Evolutionary conservation across 2,329 filamentous ascomycete genomes (phyloP).

Genomic region (Diaporthe destruens): DNA sequence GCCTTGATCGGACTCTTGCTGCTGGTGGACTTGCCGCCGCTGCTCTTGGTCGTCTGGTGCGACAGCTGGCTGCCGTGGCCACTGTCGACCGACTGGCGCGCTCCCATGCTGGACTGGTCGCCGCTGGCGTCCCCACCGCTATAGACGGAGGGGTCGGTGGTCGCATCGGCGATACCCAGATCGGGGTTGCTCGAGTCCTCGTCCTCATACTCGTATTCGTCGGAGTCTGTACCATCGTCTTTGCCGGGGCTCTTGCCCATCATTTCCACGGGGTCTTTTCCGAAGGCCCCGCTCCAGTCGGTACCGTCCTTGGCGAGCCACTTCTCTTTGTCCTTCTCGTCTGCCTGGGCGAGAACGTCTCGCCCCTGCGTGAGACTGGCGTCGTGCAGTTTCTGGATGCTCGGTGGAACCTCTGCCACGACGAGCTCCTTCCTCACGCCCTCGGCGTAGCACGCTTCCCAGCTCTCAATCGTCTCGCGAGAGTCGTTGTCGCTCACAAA

Average conservation of each 20-base stretch:
- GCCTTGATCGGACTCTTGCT: conserved; percentile 68
- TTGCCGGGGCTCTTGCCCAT: conserved; percentile 48
- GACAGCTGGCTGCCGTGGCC: conserved; percentile 41
- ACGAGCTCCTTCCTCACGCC: conserved; percentile 83
- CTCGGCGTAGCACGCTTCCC: conserved; percentile 91
- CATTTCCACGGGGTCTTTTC: conserved; percentile 74
- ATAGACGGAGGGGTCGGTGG: conserved; percentile 45
- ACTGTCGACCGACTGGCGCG: conserved; percentile 44
- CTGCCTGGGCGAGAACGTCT: conserved; percentile 81
- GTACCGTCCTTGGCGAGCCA: conserved; percentile 86
- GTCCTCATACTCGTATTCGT: conserved; percentile 57
- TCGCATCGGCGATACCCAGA: conserved; percentile 72
- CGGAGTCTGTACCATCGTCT: conserved; percentile 49
- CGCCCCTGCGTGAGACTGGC: conserved; percentile 82
- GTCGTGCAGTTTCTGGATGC: conserved; percentile 83
- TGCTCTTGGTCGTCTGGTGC: conserved; percentile 44
- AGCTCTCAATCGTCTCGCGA: conserved; percentile 93
- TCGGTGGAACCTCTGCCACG: conserved; percentile 77
- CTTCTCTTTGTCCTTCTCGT: conserved; percentile 78
- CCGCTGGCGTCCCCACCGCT: conserved; percentile 12
- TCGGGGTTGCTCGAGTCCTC: conserved; percentile 59
- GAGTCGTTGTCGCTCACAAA: conserved; percentile 91
- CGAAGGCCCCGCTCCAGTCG: conserved; percentile 91
- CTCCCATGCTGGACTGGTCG: conserved; percentile 35
- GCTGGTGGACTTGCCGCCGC: conserved; percentile 46